Evolutionary conservation across 768 basidiomycete species (phyloP).

Genomic region (Suillus bovinus): DNA sequence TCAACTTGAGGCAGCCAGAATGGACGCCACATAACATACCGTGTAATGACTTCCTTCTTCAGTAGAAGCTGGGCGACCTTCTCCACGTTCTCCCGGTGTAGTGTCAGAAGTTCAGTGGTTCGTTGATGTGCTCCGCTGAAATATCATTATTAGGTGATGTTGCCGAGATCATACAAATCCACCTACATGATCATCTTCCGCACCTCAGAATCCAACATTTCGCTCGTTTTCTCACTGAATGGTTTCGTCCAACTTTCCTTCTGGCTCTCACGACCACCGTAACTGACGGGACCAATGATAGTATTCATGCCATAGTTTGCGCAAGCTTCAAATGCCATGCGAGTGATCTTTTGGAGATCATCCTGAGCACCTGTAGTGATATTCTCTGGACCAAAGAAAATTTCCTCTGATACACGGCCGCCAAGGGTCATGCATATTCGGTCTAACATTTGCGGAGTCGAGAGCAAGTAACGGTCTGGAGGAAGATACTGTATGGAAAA

Average conservation of each 20-base stretch:
- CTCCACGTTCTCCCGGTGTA: constrained; percentile 86
- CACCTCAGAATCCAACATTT: constrained; percentile 89
- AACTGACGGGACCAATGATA: constrained; percentile 93
- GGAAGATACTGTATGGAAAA: constrained; percentile 72
- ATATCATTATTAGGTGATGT: constrained; percentile 13
- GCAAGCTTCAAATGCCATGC: constrained; percentile 95
- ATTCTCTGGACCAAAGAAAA: constrained; percentile 89
- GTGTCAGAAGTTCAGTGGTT: constrained; percentile 77
- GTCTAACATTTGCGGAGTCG: constrained; percentile 92
- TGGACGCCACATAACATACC: constrained; percentile 47
- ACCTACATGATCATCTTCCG: constrained; percentile 90
- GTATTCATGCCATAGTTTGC: constrained; percentile 98
- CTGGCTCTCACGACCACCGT: constrained; percentile 83
- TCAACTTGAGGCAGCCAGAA: constrained; percentile 5
- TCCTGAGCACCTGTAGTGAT: constrained; percentile 99
- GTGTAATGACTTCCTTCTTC: constrained; percentile 94
- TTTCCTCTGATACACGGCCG: constrained; percentile 97
- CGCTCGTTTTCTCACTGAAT: constrained; percentile 96
- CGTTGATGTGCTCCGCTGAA: constrained; percentile 74
- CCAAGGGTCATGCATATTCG: constrained; percentile 99
- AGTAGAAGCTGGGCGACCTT: constrained; percentile 89
- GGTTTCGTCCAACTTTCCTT: constrained; percentile 94
- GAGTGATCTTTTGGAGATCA: constrained; percentile 96
- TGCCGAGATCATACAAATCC: constrained; percentile 14
- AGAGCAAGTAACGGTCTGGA: constrained; percentile 92